phyloP scores from a whole-genome alignment of 2,329 filamentous ascomycete genomes.

The Knufia petricola region DNA sequence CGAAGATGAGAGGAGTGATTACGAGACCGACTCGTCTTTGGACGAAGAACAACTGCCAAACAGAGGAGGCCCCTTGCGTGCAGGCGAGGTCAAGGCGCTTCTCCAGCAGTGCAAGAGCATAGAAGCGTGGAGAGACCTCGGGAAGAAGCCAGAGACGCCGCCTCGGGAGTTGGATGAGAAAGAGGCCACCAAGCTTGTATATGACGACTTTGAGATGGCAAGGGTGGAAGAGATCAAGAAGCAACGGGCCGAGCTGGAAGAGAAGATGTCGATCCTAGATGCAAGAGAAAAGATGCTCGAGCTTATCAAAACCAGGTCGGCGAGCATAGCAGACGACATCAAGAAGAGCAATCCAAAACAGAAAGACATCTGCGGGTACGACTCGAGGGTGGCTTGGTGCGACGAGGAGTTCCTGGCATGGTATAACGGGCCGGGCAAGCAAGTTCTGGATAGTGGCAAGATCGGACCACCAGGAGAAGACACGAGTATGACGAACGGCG shows the following conservation, averaged over 20 bases:
- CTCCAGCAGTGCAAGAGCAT: slow-evolving; percentile 17
- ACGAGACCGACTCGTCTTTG: slow-evolving; percentile 24
- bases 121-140: slow-evolving; percentile 17
- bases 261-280: slow-evolving; percentile 32
- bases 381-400: slow-evolving; percentile 37
- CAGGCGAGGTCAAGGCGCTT: slow-evolving; percentile 21
- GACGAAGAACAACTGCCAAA: slow-evolving; percentile 25
- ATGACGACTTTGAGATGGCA: slow-evolving; percentile 28
- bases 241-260: slow-evolving; percentile 25
- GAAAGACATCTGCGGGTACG: slow-evolving; percentile 42
- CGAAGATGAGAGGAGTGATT: slow-evolving; percentile 24
- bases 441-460: slow-evolving; percentile 21
- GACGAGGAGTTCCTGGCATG: slow-evolving; percentile 41
- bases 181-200: slow-evolving; percentile 18
- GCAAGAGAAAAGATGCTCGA: slow-evolving; percentile 35
- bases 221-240: slow-evolving; percentile 33
- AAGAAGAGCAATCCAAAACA: slow-evolving; percentile 37
- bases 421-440: slow-evolving; percentile 31
- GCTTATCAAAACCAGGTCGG: slow-evolving; percentile 34
- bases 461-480: slow-evolving; percentile 30
- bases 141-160: slow-evolving; percentile 22
- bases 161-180: slow-evolving; percentile 20
- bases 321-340: slow-evolving; percentile 34
- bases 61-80: slow-evolving; percentile 17
- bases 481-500: slow-evolving; percentile 14